Evolutionary conservation across 345 rosid genomes (phyloP).

Genomic region (Euphorbia pulcherrima): DNA sequence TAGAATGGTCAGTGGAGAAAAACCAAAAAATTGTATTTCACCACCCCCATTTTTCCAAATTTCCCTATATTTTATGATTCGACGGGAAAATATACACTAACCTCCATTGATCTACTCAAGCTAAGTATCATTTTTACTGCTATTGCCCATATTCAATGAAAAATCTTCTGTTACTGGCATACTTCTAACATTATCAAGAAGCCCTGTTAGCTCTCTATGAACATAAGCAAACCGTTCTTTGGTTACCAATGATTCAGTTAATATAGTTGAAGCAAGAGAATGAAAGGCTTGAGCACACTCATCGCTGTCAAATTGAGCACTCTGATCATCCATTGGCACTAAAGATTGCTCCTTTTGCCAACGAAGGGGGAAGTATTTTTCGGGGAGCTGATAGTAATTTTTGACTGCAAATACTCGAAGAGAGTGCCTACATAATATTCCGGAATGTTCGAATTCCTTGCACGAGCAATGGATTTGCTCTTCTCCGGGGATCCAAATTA

Average conservation of each 20-base stretch:
- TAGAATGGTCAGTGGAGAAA: conserved; percentile 11
- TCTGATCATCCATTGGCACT: conserved; percentile 39
- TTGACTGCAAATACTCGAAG: conserved; percentile 62
- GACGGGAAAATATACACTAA: conserved; percentile 1
- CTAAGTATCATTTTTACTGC: conserved; percentile 38
- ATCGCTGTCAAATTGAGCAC: conserved; percentile 41
- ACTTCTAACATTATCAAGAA: conserved; percentile 55
- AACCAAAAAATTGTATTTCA: conserved; percentile 13
- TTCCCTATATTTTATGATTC: conserved; percentile 1
- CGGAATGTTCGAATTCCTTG: conserved; percentile 84
- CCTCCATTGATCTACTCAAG: conserved; percentile 8
- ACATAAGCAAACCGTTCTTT: conserved; percentile 56
- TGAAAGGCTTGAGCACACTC: conserved; percentile 60
- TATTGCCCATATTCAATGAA: conserved; percentile 39
- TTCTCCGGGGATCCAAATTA: conserved; percentile 64
- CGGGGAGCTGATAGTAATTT: conserved; percentile 80
- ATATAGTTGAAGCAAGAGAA: conserved; percentile 58
- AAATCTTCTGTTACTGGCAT: conserved; percentile 37
- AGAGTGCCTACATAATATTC: conserved; percentile 77
- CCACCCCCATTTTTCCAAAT: conserved; percentile 22
- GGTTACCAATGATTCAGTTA: conserved; percentile 58
- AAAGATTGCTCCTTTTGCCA: conserved; percentile 63
- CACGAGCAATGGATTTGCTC: conserved; percentile 87
- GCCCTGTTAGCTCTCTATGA: conserved; percentile 53
- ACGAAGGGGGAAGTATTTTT: conserved; percentile 63